Percentiles rank a stretch among this genome's conserved stretches.
Conservation (phyloP, 106 monocot genomes). For the Dendrobium chrysotoxum region DNA sequence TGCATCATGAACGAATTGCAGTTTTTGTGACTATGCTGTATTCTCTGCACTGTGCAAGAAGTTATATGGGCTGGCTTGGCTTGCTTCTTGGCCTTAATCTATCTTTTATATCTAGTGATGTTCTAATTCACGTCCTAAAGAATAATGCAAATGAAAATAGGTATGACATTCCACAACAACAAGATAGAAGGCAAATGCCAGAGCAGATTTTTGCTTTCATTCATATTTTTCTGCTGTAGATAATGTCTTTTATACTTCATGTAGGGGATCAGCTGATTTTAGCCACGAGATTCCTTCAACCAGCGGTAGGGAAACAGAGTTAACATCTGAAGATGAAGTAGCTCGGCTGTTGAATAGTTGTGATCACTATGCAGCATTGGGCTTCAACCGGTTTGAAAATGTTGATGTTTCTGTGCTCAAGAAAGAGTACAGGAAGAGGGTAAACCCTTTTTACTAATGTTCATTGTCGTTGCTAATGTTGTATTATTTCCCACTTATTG, state of each 20-base stretch:
- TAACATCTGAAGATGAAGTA: constrained; percentile 94
- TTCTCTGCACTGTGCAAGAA: constrained; percentile 66
- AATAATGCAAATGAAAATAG: constrained; percentile 45
- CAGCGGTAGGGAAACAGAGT: constrained; percentile 71
- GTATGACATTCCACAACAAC: constrained; percentile 24
- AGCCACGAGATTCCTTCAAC: constrained; percentile 61
- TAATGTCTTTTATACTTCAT: constrained; percentile 24
- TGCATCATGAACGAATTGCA: constrained; percentile 61
- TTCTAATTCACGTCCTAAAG: constrained; percentile 58
- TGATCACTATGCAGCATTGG: constrained; percentile 92
- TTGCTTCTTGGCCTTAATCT: constrained; percentile 67
- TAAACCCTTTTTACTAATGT: constrained; percentile 7
- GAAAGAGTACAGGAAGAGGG: constrained; percentile 89
- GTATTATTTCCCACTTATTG: neutral
- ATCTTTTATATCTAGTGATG: constrained; percentile 88
- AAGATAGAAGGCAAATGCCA: constrained; percentile 21
- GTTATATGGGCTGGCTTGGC: constrained; percentile 83
- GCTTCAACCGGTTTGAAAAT: constrained; percentile 64
- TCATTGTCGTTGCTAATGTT: neutral
- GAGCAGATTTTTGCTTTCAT: constrained; percentile 18
- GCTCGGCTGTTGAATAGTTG: constrained; percentile 64
- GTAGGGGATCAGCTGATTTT: constrained; percentile 26
- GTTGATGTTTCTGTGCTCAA: constrained; percentile 74
- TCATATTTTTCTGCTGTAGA: constrained; percentile 29
- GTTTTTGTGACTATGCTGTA: constrained; percentile 67